Base-by-base conservation (phyloP, 176 grass and related monocot genomes). In the Musa acuminata region DNA sequence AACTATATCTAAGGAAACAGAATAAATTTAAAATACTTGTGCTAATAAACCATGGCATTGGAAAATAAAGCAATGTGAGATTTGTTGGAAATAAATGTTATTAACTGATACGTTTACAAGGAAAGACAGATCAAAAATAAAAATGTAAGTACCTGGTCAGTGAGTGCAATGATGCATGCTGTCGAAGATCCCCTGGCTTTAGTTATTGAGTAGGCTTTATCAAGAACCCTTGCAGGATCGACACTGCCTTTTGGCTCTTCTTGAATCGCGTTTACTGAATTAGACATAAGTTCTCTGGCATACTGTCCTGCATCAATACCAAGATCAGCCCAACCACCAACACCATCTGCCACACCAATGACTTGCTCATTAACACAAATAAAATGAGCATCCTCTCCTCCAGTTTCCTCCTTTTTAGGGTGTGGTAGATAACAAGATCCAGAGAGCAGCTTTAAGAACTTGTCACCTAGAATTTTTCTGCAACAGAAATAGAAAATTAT, bases 331-430 rank as follows among this genome's bases (percentile, higher is more conserved):
- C 96, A 99, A 66, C 95, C 96, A 76, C 96, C 96, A 66, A 99
- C 95, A 69, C 96, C 96, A 69, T 99, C 96, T 67, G 96, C 96
- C 71, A 99, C 91, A 14, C 96, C 96, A 75, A 99, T 94, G 8
- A 81, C 88, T 19, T 89, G 88, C 4, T 86, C 87, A 76, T 91
- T 73, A 22, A 27, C 86, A 72, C 88, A 94, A 67, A 99, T 99
- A 62, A 99, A 99, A 84, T 99, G 90, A 17, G 90, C 95, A 84
- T 99, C 95, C 58, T 99, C 95, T 35, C 95, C 95, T 73, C 95
- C 90, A 52, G 95, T 99, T 51, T 83, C 86, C 79, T 89, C 95
- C 86, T 99, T 99, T 55, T 84, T 91, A 29, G 95, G 95, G 77
- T 99, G 95, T 53, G 95, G 95, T 70, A 94, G 83, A 69, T 94